Evolutionary conservation across 305 asterid species (phyloP), one percentile per base, ranked within the genome.

Genomic region (Solanum hybrid): DNA sequence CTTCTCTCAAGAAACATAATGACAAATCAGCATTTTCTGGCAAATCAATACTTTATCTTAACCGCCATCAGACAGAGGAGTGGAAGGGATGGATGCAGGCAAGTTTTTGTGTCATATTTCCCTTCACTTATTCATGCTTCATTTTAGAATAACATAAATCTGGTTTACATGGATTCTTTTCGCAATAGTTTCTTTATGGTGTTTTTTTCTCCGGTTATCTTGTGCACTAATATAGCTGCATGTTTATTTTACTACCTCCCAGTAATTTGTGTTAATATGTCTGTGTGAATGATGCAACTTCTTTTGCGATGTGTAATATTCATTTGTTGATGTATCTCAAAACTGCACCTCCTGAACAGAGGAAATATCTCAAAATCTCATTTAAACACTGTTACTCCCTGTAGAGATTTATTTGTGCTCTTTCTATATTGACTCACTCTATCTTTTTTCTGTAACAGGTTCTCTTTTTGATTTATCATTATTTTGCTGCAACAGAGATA

Each of bases 81-180:
- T 97, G 99, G 99, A 97, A 95, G 93, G 99, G 99, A 92, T 96
- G 95, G 95, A 97, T 97, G 99, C 99, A 97, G 98, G 98, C 93
- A 94, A 92, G 97, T 90, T 87, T 10, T 89, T 56, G 22, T 38
- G 14, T 6, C 13, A 3, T 37, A 78, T 40, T 88, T 89, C 88
- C 35, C 69, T 27, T 84, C 60, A 22, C 75, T 15, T 77, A 45
- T 64, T 88, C 40, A 69, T 88, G 76, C 86, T 77, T 76, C 34
- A 76, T 31, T 45, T 75, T 42, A 45, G 72, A 32, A 45, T 38
- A 73, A 56, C 87, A 60, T 85, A 31, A 31, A 31, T 84, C n/a
- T 31, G 12, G 42, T 19, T 32, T 84, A 51, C 66, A 29, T 51
- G 75, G 76, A 85, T 85, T 85, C 45, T 56, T 22, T 85, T 31